Conservation (phyloP, 805 yeast species). For the Starmerella cellae region DNA sequence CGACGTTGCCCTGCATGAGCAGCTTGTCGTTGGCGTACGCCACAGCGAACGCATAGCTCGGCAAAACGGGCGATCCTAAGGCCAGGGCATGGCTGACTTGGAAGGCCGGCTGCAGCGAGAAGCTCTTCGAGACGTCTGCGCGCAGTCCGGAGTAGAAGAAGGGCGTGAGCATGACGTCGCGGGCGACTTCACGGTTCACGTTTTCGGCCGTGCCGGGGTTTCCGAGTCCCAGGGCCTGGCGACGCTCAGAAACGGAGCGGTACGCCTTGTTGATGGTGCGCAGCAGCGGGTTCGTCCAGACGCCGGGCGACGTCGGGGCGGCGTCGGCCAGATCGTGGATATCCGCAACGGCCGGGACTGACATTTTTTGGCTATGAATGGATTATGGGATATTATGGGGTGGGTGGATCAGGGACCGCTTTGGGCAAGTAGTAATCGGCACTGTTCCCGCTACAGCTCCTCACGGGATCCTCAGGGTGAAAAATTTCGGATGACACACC, state of each 20-base stretch:
- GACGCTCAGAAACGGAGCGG: constrained; percentile 39
- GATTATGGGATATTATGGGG: constrained; percentile 2
- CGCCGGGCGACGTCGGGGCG: constrained; percentile 18
- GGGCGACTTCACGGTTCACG: constrained; percentile 80
- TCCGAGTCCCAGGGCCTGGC: constrained; percentile 64
- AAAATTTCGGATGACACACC: constrained; percentile 15
- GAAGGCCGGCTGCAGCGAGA: constrained; percentile 74
- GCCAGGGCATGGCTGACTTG: constrained; percentile 91
- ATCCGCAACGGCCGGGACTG: constrained; percentile 12
- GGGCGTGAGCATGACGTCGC: constrained; percentile 82
- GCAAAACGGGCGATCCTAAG: constrained; percentile 70
- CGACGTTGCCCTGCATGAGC: constrained; percentile 83
- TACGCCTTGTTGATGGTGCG: constrained; percentile 14
- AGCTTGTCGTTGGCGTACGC: constrained; percentile 74
- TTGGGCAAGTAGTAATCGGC: too few relatives aligned
- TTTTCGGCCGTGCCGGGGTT: constrained; percentile 95
- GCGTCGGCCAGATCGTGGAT: constrained; percentile 17
- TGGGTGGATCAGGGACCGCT: too few relatives aligned
- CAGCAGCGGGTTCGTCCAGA: constrained; percentile 20
- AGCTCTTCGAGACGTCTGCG: constrained; percentile 90
- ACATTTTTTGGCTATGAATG: neutral
- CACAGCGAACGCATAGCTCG: constrained; percentile 84
- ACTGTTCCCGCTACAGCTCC: too few relatives aligned
- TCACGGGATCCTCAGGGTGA: too few relatives aligned
- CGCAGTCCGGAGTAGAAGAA: constrained; percentile 89